phyloP scores from a whole-genome alignment of 176 grass and related monocot genomes.

The Lolium perenne region DNA sequence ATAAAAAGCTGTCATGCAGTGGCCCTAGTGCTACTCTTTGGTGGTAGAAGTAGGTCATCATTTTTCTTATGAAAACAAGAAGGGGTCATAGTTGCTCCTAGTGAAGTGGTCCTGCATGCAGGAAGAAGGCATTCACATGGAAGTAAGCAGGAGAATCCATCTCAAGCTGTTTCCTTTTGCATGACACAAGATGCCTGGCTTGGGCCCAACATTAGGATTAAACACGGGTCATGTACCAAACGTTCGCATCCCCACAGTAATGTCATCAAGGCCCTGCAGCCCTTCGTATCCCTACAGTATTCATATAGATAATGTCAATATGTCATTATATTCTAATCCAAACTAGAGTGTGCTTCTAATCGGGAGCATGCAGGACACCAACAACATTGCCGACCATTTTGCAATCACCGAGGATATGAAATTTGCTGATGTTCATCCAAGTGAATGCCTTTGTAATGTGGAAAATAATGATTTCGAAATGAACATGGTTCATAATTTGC shows the following conservation, averaged over 20 bases:
- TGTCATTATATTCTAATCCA: conserved; percentile 39
- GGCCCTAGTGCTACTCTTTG: conserved; percentile 19
- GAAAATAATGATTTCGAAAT: conserved; percentile 5
- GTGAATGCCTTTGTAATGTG: conserved; percentile 8
- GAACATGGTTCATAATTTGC: conserved; percentile 14
- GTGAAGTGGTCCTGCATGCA: conserved; percentile 39
- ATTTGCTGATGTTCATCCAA: background rate
- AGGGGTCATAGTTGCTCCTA: conserved; percentile 13
- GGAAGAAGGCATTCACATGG: conserved; percentile 48
- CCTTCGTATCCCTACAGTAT: background rate
- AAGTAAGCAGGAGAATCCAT: conserved; percentile 36
- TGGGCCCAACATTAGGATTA: conserved; percentile 20
- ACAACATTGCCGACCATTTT: conserved; percentile 26
- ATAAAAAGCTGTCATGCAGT: conserved; percentile 23
- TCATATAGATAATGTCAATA: conserved; percentile 20
- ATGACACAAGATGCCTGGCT: conserved; percentile 29
- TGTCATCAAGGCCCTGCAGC: conserved; percentile 11
- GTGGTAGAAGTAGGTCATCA: conserved; percentile 20
- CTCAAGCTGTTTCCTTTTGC: conserved; percentile 42
- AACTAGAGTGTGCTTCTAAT: conserved; percentile 40
- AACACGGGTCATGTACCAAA: conserved; percentile 18
- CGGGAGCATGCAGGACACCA: background rate
- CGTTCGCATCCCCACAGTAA: background rate
- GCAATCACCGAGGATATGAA: background rate
- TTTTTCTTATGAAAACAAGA: conserved; percentile 47